Base-by-base conservation (phyloP, 2,329 filamentous ascomycete genomes). In the Aspergillus sp. region DNA sequence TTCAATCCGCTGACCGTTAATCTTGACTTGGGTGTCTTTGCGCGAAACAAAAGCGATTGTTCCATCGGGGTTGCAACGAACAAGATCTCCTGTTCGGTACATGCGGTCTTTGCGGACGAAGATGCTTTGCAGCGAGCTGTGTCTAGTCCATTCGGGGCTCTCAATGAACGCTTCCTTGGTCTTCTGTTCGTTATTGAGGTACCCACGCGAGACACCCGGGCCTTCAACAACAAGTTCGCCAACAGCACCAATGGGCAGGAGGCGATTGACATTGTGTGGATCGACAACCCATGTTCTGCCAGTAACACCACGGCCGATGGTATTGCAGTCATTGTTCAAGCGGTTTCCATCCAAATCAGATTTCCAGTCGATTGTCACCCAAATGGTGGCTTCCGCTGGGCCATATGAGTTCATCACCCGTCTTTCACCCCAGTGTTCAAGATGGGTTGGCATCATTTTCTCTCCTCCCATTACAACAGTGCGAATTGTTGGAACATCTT, bases 161-260 rank as follows among this genome's bases (percentile, higher is more conserved):
- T 48, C 34, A 6, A 64, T 50, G 43, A 65, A 64, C 2, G 43
- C 48, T 6, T 40, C 40, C 7, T 45, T 37, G 65, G 34, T 64
- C 47, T 65, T 67, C 31, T 54, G 44, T 26, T 52, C 53, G 32
- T 67, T 58, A 11, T 63, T 62, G 31, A 75, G 55, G 43, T 76
- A 76, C 5, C 67, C 74, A 10, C 63, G 62, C 1, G 64, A 71
- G 9, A 76, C 60, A 13, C 67, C 68, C 27, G 68, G 68, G 3
- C 73, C 71, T 51, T 74, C 70, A 1, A 77, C 46, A 0, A 74
- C 52, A 40, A 77, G 48, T 49, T 77, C 74, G 10, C 74, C 74
- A 7, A 72, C 60, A 12, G 64, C 65, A 6, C 74, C 74, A 4
- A 74, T 53, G 0, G 72, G 67, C 2, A 69, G 57, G 12, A 72